phyloP scores from a whole-genome alignment of 176 grass and related monocot genomes.

The Themeda triandra region DNA sequence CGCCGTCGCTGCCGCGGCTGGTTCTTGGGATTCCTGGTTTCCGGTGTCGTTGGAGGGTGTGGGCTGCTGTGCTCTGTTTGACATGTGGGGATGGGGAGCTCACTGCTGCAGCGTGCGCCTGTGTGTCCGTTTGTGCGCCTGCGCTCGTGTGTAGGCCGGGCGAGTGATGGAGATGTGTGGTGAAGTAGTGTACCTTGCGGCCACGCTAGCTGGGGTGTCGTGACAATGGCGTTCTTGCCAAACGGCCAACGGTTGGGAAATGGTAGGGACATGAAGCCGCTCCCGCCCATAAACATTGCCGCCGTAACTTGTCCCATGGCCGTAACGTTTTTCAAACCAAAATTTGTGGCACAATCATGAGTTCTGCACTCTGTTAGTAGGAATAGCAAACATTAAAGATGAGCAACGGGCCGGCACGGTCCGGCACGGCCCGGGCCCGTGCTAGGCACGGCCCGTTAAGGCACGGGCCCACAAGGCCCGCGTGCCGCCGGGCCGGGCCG shows the following conservation, averaged over 20 bases:
- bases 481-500: too few relatives aligned
- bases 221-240: not conserved
- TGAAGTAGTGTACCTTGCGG: not conserved
- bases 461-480: too few relatives aligned
- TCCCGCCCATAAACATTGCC: not conserved
- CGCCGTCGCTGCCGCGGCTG: too few relatives aligned
- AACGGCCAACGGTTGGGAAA: not conserved
- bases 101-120: not conserved
- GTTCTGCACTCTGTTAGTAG: not conserved
- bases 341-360: not conserved
- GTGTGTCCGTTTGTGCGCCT: not conserved
- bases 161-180: not conserved
- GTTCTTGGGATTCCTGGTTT: too few relatives aligned
- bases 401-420: too few relatives aligned
- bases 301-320: not conserved
- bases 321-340: not conserved
- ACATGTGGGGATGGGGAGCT: slow-evolving; percentile 41
- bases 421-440: too few relatives aligned
- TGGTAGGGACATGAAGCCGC: not conserved
- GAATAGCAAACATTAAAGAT: too few relatives aligned
- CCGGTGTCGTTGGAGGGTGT: not conserved
- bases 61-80: slow-evolving; percentile 21
- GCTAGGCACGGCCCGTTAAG: too few relatives aligned
- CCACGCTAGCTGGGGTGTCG: not conserved
- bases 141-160: not conserved